Evolutionary conservation across 345 rosid genomes (phyloP).

Genomic region (Camelina neglecta): DNA sequence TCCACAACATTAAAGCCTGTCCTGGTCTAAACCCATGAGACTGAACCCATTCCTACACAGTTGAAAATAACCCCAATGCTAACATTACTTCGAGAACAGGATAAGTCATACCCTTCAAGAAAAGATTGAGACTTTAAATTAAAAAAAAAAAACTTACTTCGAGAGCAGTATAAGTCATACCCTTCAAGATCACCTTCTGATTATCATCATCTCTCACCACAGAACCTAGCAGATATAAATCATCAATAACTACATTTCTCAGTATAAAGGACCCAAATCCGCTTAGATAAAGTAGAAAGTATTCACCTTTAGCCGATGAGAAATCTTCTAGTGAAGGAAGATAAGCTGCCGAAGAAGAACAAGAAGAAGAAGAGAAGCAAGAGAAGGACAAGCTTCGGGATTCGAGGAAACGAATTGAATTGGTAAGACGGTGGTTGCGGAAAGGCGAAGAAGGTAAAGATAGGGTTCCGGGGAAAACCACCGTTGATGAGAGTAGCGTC

Average conservation of each 20-base stretch:
- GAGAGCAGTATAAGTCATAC: conserved; percentile 68
- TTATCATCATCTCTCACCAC: conserved; percentile 34
- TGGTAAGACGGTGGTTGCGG: conserved; percentile 11
- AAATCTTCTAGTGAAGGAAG: conserved; percentile 39
- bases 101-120: conserved; percentile 76
- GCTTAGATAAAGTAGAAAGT: not conserved
- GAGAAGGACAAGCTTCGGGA: conserved; percentile 26
- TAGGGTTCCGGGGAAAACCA: conserved; percentile 29
- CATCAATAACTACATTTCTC: not conserved
- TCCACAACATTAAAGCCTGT: conserved; percentile 97
- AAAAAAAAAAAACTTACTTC: conserved; percentile 53
- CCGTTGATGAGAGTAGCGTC: conserved; percentile 21
- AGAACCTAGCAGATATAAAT: conserved; percentile 8
- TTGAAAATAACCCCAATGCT: not conserved
- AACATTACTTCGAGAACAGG: conserved; percentile 64
- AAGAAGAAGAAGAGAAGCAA: conserved; percentile 22
- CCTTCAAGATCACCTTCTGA: conserved; percentile 68
- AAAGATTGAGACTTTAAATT: not conserved
- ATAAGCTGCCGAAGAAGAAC: conserved; percentile 36
- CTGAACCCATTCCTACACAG: conserved; percentile 77
- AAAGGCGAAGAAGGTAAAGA: not conserved
- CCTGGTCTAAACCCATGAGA: conserved; percentile 88
- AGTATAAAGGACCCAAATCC: not conserved
- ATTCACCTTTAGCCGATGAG: conserved; percentile 30
- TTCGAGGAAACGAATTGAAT: conserved; percentile 10